phyloP scores from a whole-genome alignment of 176 grass and related monocot species.

The Cenchrus americanus region DNA sequence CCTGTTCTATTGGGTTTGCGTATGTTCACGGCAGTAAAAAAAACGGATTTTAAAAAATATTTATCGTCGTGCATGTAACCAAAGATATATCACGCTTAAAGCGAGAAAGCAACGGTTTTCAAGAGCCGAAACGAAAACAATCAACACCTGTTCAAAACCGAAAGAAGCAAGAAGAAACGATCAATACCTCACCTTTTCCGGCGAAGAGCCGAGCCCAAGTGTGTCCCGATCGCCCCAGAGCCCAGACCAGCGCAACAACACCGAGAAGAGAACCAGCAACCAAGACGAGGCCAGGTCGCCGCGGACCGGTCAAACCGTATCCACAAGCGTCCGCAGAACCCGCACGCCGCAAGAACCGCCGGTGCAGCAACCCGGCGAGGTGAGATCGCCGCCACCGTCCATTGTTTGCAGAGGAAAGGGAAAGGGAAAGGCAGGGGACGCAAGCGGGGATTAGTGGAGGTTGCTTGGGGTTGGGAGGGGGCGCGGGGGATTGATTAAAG shows the following conservation, averaged over 20 bases:
- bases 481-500: constrained; percentile 36
- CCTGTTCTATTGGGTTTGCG: constrained; percentile 8
- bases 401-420: constrained; percentile 29
- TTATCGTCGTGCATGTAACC: constrained; percentile 6
- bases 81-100: constrained; percentile 14
- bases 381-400: constrained; percentile 31
- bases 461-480: constrained; percentile 7
- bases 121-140: constrained; percentile 8
- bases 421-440: not conserved
- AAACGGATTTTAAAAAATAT: not conserved
- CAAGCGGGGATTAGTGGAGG: constrained; percentile 38
- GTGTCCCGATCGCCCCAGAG: constrained; percentile 1
- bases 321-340: constrained; percentile 4
- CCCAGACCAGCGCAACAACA: constrained; percentile 1
- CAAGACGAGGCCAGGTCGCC: not conserved
- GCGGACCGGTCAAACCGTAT: constrained; percentile 30
- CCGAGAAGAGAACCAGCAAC: constrained; percentile 14
- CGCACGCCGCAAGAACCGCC: constrained; percentile 9
- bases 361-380: constrained; percentile 9
- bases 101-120: constrained; percentile 37
- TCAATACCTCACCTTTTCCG: not conserved
- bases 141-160: not conserved
- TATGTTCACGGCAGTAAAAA: not conserved
- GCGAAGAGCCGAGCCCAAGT: constrained; percentile 8
- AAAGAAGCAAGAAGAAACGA: constrained; percentile 14